Evolutionary conservation across 2,329 filamentous ascomycete species (phyloP).

Genomic region (Cytospora mali): DNA sequence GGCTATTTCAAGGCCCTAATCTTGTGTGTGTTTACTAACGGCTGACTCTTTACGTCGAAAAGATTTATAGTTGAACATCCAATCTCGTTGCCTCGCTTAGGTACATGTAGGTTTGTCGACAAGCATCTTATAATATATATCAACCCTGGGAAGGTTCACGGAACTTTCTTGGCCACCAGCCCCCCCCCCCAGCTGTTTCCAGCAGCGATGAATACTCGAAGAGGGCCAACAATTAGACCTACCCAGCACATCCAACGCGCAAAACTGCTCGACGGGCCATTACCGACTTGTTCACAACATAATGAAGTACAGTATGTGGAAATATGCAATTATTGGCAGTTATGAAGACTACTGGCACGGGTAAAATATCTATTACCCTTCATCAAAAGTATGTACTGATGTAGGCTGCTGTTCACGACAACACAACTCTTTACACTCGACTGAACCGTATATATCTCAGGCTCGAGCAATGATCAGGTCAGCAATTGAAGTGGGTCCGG

Average conservation of each 20-base stretch:
- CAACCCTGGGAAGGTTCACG: slow-evolving; percentile 21
- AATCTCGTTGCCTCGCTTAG: slow-evolving; percentile 14
- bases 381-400: not conserved
- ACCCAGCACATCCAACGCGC: slow-evolving; percentile 1
- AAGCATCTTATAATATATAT: slow-evolving; percentile 18
- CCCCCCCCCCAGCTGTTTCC: too few species aligned
- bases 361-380: not conserved
- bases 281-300: slow-evolving; percentile 14
- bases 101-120: slow-evolving; percentile 20
- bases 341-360: slow-evolving; percentile 22
- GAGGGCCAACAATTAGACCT: not conserved
- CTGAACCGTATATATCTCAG: slow-evolving; percentile 17
- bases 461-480: slow-evolving; percentile 22
- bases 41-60: not conserved
- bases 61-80: slow-evolving; percentile 17
- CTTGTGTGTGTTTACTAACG: too few species aligned
- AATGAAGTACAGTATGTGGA: slow-evolving; percentile 23
- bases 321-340: slow-evolving; percentile 19
- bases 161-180: slow-evolving; percentile 15
- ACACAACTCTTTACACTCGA: slow-evolving; percentile 9
- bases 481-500: slow-evolving; percentile 19
- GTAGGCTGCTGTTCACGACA: slow-evolving; percentile 8
- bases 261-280: slow-evolving; percentile 10
- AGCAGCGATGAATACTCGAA: slow-evolving; percentile 15
- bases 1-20: not conserved